Percentiles rank a stretch among this genome's conserved stretches.
These are phyloP conservation scores for Curvularia lunata DNA, from an alignment of 2,329 filamentous ascomycete genomes.

Conservation along the genomic window DNA sequence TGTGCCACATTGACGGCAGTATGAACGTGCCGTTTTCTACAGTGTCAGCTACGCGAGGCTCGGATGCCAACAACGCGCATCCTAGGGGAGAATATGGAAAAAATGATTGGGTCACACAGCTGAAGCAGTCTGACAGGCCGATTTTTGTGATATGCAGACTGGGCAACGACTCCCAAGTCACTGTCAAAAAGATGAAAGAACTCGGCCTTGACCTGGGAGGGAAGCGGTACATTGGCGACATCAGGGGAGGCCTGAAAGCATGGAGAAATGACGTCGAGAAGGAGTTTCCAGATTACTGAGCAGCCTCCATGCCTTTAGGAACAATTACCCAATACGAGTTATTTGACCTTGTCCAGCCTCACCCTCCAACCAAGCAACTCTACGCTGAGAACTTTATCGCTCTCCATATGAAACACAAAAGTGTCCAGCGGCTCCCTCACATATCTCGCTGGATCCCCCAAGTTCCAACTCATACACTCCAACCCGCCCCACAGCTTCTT, in stretches of 20 bases:
- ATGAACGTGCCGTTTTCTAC: conserved; percentile 75
- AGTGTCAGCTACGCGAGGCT: conserved; percentile 45
- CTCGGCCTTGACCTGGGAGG: conserved; percentile 61
- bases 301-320: background rate
- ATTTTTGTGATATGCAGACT: conserved; percentile 76
- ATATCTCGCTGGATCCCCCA: conserved; percentile 28
- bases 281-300: conserved; percentile 63
- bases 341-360: conserved; percentile 15
- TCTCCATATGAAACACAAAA: conserved; percentile 22
- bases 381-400: conserved; percentile 8
- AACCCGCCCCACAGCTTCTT: conserved; percentile 26
- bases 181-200: conserved; percentile 69
- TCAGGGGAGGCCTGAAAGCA: conserved; percentile 72
- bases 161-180: conserved; percentile 80
- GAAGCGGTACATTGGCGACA: conserved; percentile 69
- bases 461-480: conserved; percentile 31
- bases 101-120: conserved; percentile 37
- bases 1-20: conserved; percentile 77
- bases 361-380: conserved; percentile 27
- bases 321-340: background rate
- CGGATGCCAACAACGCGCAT: conserved; percentile 1
- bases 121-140: conserved; percentile 51
- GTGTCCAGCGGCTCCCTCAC: conserved; percentile 29
- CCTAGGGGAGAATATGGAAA: conserved; percentile 21
- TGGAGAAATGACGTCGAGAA: conserved; percentile 74